Evolutionary conservation across 495 filamentous ascomycete genomes (phyloP), one percentile per base, ranked within the genome.

Genomic region (Lophiostoma macrostomum): DNA sequence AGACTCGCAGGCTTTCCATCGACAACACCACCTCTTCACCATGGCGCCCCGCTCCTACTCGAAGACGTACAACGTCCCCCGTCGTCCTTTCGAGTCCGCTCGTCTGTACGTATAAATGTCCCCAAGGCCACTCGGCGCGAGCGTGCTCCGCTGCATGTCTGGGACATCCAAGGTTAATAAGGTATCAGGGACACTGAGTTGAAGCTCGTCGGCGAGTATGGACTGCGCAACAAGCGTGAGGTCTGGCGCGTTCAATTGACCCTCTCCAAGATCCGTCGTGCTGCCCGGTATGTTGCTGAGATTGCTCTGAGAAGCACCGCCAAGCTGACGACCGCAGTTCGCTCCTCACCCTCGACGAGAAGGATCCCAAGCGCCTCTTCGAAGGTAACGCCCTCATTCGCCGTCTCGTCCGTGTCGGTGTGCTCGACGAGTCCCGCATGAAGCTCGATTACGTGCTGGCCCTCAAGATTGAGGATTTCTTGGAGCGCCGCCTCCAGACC

Each of bases 381-480:
- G 93, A 98, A 82, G 93, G 93, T 74, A 98, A 98, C 76, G 93
- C 93, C 73, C 82, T 98, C 71, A 98, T 98, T 86, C 94, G 93
- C 71, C 93, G 93, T 84, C 90, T 98, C 51, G 94, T 98, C 66
- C 94, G 93, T 74, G 90, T 97, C 71, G 93, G 93, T 88, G 93
- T 98, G 70, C 87, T 98, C 73, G 93, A 98, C 73, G 93, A 98
- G 81, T 87, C 89, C 73, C 93, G 94, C 83, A 98, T 97, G 94
- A 98, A 96, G 87, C 90, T 98, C 80, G 93, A 98, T 94, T 98
- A 98, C 87, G 93, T 98, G 70, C 81, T 98, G 68, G 93, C 93
- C 73, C 86, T 98, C 58, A 90, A 90, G 79, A 84, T 87, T 67
- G 94, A 98, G 75, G 93, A 98, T 74, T 98, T 98, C 85, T 82